Percentiles rank a stretch among this genome's conserved stretches.
phyloP scores from a whole-genome alignment of 257 asterid species.

The Lithospermum erythrorhizon region DNA sequence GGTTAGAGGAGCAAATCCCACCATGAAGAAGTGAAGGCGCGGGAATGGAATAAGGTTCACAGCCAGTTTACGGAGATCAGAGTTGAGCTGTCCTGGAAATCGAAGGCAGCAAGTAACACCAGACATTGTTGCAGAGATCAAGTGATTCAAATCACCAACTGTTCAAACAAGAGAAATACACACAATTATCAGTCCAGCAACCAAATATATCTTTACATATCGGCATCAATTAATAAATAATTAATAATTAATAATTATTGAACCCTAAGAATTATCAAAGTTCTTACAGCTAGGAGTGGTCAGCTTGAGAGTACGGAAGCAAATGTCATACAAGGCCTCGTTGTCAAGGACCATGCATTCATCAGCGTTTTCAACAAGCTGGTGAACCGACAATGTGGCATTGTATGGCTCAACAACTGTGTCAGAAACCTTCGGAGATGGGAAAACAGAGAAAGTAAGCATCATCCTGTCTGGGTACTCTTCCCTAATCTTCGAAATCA shows the following conservation, averaged over 20 bases:
- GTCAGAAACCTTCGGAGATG: slow-evolving; percentile 43
- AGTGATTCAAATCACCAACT: slow-evolving; percentile 47
- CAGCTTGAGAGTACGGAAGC: slow-evolving; percentile 40
- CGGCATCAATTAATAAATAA: not conserved
- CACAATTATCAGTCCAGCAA: not conserved
- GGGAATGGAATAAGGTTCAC: slow-evolving; percentile 45
- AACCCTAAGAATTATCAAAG: not conserved
- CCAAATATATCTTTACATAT: not conserved
- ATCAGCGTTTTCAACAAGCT: slow-evolving; percentile 47
- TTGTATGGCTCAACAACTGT: slow-evolving; percentile 48
- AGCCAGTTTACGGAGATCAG: slow-evolving; percentile 38
- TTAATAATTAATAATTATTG: too few relatives aligned
- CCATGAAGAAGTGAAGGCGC: slow-evolving; percentile 46
- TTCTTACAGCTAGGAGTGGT: slow-evolving; percentile 42
- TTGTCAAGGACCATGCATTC: slow-evolving; percentile 43
- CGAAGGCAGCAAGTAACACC: slow-evolving; percentile 47
- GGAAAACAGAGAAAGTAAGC: slow-evolving; percentile 43
- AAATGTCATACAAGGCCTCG: slow-evolving; percentile 36
- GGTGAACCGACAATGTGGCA: slow-evolving; percentile 39
- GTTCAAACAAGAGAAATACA: slow-evolving; percentile 1
- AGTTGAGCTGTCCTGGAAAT: slow-evolving; percentile 45
- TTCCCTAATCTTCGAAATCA: slow-evolving; percentile 42
- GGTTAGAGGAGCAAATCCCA: slow-evolving; percentile 39
- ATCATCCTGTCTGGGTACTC: slow-evolving; percentile 46
- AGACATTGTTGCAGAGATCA: slow-evolving; percentile 43